Percentiles rank a stretch among this genome's conserved stretches.
These are phyloP conservation scores for Aureobasidium vineae DNA, from an alignment of 2,329 filamentous ascomycete genomes.

Conservation along the genomic window DNA sequence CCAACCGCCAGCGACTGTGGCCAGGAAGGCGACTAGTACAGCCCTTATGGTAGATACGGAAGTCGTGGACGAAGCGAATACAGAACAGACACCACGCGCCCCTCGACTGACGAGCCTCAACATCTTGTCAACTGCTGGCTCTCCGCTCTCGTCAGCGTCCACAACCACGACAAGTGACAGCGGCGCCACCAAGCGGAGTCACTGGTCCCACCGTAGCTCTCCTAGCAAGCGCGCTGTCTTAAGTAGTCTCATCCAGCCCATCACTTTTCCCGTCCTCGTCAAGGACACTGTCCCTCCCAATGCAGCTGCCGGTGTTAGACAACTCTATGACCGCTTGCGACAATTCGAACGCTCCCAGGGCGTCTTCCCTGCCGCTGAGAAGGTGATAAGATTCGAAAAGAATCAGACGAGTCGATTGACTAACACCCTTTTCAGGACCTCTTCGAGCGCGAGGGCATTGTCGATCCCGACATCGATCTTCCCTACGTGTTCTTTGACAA, in stretches of 20 bases:
- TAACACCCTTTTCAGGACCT: conserved; percentile 18
- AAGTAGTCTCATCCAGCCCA: conserved; percentile 22
- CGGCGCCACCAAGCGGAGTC: conserved; percentile 23
- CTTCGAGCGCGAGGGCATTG: conserved; percentile 24
- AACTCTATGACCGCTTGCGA: conserved; percentile 23
- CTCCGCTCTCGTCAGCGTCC: conserved; percentile 24
- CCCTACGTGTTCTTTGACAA: conserved; percentile 22
- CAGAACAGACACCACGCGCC: conserved; percentile 23
- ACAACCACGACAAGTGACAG: conserved; percentile 25
- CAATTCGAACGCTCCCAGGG: conserved; percentile 25
- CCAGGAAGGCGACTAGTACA: conserved; percentile 9
- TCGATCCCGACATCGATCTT: conserved; percentile 24
- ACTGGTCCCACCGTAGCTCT: conserved; percentile 23
- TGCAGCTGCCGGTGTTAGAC: conserved; percentile 23
- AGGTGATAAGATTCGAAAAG: conserved; percentile 18
- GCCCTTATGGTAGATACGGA: conserved; percentile 17
- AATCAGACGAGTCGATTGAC: conserved; percentile 12
- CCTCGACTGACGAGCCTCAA: conserved; percentile 24
- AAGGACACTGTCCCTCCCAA: conserved; percentile 19
- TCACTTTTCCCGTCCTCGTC: conserved; percentile 23
- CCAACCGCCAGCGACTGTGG: conserved; percentile 20
- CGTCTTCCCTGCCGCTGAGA: conserved; percentile 20
- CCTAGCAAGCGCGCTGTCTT: conserved; percentile 25
- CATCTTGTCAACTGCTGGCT: conserved; percentile 23
- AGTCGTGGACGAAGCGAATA: conserved; percentile 22